Base-by-base conservation (phyloP, 2,329 filamentous ascomycete species). In the Hortaea werneckii region DNA sequence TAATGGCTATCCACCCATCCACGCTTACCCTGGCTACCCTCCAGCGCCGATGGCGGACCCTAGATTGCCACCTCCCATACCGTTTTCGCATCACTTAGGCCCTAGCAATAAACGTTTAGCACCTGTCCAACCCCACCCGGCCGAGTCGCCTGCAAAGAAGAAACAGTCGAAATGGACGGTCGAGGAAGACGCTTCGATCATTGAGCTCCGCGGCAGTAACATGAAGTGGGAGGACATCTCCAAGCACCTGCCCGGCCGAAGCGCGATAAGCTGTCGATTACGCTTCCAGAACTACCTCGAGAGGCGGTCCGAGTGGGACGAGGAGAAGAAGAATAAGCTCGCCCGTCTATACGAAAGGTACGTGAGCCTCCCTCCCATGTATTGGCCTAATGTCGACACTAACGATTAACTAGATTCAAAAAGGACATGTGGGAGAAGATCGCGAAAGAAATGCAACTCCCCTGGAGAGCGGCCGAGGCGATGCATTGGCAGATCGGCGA, bases 161-260 rank as follows among this genome's bases (percentile, higher is more conserved):
- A 94, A 90, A 69, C 88, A 95, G 66, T 94, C 87, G 62, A 96
- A 96, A 67, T 96, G 92, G 92, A 94, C 87, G 5, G 75, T 84
- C 1, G 87, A 95, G 51, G 90, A 96, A 65, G 88, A 96, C 66
- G 80, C 85, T n/a, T 72, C 92, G 41, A 95, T 95, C 57, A 95
- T 95, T 58, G 86, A 94, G 65, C 77, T 96, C 51, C 80, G 90
- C 47, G 87, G 87, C 34, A 82, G 82, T 57, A 86, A 87, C 6
- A 95, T 95, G 87, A 96, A 96, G 64, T 96, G 90, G 92, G 90
- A 96, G 63, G 90, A 96, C 66, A 95, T 96, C 58, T 94, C 87
- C 51, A 94, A 90, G 70, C 79, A 83, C 45, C 72, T 96, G 42
- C 89, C 88, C 2, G 90, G 90, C 51, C 80, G 92, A 57, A 95